Evolutionary conservation across 257 asterid genomes (phyloP).

Genomic region (Cynanchum wilfordii): DNA sequence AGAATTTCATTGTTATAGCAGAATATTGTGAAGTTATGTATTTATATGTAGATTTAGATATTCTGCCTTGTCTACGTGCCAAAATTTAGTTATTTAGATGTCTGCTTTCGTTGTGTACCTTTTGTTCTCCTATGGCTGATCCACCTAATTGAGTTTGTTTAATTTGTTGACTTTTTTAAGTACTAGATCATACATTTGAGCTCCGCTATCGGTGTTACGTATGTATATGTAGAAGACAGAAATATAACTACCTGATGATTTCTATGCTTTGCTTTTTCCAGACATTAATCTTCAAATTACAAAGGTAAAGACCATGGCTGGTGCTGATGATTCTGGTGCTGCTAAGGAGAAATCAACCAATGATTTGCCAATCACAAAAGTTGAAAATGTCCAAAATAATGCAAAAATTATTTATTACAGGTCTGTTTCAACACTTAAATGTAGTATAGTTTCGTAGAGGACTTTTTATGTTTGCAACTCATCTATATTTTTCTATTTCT

Average conservation of each 20-base stretch:
- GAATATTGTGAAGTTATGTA: not conserved
- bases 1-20: not conserved
- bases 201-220: not conserved
- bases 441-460: not conserved
- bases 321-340: conserved; percentile 20
- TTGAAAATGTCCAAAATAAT: conserved; percentile 69
- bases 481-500: too few species aligned
- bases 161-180: not conserved
- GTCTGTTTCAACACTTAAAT: conserved; percentile 26
- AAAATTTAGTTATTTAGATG: not conserved
- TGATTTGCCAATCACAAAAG: conserved; percentile 62
- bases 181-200: not conserved
- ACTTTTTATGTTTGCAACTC: not conserved
- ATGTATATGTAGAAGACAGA: not conserved
- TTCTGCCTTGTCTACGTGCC: not conserved
- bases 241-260: not conserved
- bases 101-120: not conserved
- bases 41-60: not conserved
- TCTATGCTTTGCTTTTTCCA: not conserved
- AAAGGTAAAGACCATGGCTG: conserved; percentile 4
- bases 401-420: conserved; percentile 60
- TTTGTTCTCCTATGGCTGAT: not conserved
- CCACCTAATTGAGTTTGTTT: not conserved
- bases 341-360: conserved; percentile 46
- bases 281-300: not conserved